phyloP scores from a whole-genome alignment of 2,329 filamentous ascomycete species.

The Colletotrichum tamarilloi region DNA sequence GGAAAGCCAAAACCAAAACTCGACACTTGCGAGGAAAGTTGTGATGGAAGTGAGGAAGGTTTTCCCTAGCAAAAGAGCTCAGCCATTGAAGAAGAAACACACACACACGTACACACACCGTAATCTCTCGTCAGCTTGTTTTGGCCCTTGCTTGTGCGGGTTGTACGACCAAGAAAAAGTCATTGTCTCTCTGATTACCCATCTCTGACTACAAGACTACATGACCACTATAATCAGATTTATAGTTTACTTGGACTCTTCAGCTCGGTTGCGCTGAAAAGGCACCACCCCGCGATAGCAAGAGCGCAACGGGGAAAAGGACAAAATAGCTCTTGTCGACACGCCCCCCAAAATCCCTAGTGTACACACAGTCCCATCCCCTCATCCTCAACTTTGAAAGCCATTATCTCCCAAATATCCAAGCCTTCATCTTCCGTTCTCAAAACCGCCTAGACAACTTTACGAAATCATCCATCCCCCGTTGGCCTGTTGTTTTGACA shows the following conservation, averaged over 20 bases:
- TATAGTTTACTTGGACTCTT: conserved; percentile 20
- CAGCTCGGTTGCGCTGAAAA: not conserved
- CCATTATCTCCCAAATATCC: not conserved
- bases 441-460: not conserved
- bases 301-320: not conserved
- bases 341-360: not conserved
- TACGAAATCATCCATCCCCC: too few relatives aligned
- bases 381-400: not conserved
- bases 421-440: not conserved
- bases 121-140: not conserved
- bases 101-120: not conserved
- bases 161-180: not conserved
- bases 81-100: not conserved
- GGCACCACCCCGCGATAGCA: too few relatives aligned
- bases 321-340: not conserved
- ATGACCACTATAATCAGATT: not conserved
- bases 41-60: not conserved
- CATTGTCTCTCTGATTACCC: conserved; percentile 1
- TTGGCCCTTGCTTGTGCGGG: not conserved
- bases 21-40: not conserved
- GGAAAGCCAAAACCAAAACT: not conserved
- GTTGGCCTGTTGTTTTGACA: not conserved
- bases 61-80: not conserved
- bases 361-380: not conserved
- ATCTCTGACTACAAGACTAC: not conserved